Percentiles rank a stretch among this genome's conserved stretches.
phyloP scores from a whole-genome alignment of 164 flowering plant species.

The Liriodendron chinense region DNA sequence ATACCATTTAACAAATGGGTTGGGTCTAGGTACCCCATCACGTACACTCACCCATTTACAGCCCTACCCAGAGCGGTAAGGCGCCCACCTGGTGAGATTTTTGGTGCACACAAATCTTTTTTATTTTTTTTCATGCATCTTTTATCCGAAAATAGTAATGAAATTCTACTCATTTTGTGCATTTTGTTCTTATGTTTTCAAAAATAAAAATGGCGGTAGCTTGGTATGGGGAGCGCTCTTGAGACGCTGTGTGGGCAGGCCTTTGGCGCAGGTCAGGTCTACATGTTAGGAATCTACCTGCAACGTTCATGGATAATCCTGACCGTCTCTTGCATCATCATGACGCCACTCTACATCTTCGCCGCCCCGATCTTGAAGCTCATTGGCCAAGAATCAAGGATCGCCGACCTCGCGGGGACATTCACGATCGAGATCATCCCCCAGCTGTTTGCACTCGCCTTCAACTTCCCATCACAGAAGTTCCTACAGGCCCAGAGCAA shows the following conservation, averaged over 20 bases:
- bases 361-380: conserved; percentile 59
- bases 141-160: too few relatives aligned
- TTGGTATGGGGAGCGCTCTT: conserved; percentile 91
- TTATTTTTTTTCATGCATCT: too few relatives aligned
- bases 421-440: conserved; percentile 68
- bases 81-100: too few relatives aligned
- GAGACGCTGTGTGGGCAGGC: conserved; percentile 95
- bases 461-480: conserved; percentile 76
- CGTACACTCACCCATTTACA: too few relatives aligned
- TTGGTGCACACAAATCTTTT: too few relatives aligned
- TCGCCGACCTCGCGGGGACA: conserved; percentile 64
- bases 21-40: too few relatives aligned
- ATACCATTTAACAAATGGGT: too few relatives aligned
- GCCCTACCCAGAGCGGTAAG: too few relatives aligned
- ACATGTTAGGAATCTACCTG: conserved; percentile 79
- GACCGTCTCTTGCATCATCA: conserved; percentile 34
- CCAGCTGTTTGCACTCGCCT: conserved; percentile 80
- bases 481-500: conserved; percentile 88
- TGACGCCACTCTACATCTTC: conserved; percentile 60
- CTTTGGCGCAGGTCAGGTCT: conserved; percentile 73
- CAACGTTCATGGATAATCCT: conserved; percentile 86
- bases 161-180: too few relatives aligned
- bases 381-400: conserved; percentile 59
- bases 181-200: too few relatives aligned
- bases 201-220: conserved; percentile 33